Base-by-base conservation (phyloP, 805 yeast genomes). In the Suhomyces prunicola region DNA sequence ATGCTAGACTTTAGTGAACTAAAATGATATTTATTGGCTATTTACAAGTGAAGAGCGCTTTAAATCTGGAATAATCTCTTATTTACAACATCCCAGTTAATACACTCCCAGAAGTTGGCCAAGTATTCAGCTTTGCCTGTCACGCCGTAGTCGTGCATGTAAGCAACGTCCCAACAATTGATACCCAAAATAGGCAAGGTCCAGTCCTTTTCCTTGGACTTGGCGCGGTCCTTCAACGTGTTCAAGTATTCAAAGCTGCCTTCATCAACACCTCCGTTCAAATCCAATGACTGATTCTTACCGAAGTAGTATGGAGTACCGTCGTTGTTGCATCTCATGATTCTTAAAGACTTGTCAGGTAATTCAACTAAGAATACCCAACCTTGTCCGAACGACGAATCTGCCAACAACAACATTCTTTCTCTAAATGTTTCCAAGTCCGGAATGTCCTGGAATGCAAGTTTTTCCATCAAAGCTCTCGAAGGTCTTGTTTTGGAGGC, bases 131-230 rank as follows among this genome's bases (percentile, higher is more conserved):
- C 75, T 72, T 86, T 87, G 23, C 94, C 96, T 49, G 69, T 74
- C 50, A 89, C 79, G 46, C 97, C 97, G 70, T 86, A 93, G 70
- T 94, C 98, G 26, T 81, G 73, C 45, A 90, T 62, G 68, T 86
- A 94, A n/a, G 97, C 90, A 58, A 85, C 82, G 68, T 93, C 96
- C 97, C 97, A 92, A 59, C 88, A 79, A 69, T 85, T 90, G 58
- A 91, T 78, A 48, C 85, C 88, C 59, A 94, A 77, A 46, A 94
- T 71, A 6, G 94, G 96, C 59, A 91, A 74, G 23, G 84, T 79
- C 73, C 80, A 83, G 66, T 87, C 92, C 59, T 74, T 77, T 40
- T 76, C 77, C 19, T 70, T 70, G 27, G 61, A 54, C 29, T 65
- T 62, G 26, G 79, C 79, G 23, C 76, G 66, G 50, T 77, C 69